Evolutionary conservation across 768 basidiomycete genomes (phyloP), one percentile per base, ranked within the genome.

Genomic region (Serendipita sp.): DNA sequence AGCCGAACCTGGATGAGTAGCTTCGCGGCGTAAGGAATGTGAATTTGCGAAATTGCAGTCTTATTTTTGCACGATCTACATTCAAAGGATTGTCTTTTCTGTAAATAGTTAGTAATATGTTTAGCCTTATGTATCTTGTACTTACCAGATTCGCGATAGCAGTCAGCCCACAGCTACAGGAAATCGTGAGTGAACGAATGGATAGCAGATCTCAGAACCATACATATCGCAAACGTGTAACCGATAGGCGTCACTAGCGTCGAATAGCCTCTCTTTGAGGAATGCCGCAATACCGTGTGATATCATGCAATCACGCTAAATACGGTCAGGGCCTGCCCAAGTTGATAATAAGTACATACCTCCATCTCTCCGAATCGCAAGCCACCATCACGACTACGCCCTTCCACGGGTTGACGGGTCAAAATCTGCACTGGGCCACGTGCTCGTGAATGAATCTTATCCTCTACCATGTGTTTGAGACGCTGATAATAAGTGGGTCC

Each of bases 281-380:
- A 98, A 98, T 1, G 84, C 92, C 53, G 96, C 95, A 68, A 98
- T 93, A 73, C 96, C 96, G 78, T 99, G 96, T 28, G 96, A 96
- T 67, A 99, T 95, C 96, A 99, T 99, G 74, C 96, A 98, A 83
- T 97, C 95, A 74, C 92, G 90, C 73, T 74, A 51, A 34, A 53
- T 13, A 65, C 16, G 37, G 45, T 41, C 3, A 51, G 48, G 7
- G 30, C n/a, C 30, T 32, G 7, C 64, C 44, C 24, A 24, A 24
- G 24, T 35, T 41, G 7, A 38, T 16, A 67, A 34, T 32, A 32
- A 64, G 3, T 15, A 28, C 73, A 41, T 64, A 75, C 73, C 74
- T 99, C 96, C 96, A 99, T 99, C 81, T 99, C 96, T 80, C 96
- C 96, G 80, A 99, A 99, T 71, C 96, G 92, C 68, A 99, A 77